A percentile compares a stretch with the other conserved stretches of the same genome.
Evolutionary conservation across 2,329 filamentous ascomycete genomes (phyloP).

Genomic region (Escovopsis weberi): DNA sequence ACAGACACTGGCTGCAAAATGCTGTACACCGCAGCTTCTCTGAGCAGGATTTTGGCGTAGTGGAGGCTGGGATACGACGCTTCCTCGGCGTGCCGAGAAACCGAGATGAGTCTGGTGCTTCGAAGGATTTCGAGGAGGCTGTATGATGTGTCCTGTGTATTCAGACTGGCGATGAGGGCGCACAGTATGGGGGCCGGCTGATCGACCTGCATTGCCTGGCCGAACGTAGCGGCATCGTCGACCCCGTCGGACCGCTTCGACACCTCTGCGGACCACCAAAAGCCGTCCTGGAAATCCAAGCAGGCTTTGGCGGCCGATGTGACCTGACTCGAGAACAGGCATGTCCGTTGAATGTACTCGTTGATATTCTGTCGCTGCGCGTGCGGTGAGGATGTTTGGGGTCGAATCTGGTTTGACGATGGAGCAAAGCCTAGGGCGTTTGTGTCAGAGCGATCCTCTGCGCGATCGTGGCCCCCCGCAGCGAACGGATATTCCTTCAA

Average conservation of each 20-base stretch:
- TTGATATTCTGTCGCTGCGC: constrained; percentile 36
- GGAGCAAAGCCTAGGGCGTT: constrained; percentile 22
- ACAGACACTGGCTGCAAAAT: constrained; percentile 32
- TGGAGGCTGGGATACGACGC: constrained; percentile 35
- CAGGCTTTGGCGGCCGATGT: constrained; percentile 27
- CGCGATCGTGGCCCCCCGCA: not conserved
- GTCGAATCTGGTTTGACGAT: constrained; percentile 34
- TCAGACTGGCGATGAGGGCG: constrained; percentile 37
- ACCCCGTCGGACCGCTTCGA: constrained; percentile 14
- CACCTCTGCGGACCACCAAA: constrained; percentile 43
- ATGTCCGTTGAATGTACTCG: constrained; percentile 33
- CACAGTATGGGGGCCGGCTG: constrained; percentile 34
- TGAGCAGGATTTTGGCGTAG: constrained; percentile 38
- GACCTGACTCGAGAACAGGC: constrained; percentile 25
- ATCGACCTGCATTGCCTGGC: constrained; percentile 19
- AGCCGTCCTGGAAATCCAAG: constrained; percentile 39
- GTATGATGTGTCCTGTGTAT: constrained; percentile 32
- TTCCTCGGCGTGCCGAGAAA: constrained; percentile 33
- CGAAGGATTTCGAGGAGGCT: constrained; percentile 38
- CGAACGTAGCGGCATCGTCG: constrained; percentile 6
- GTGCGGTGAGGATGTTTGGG: constrained; percentile 35
- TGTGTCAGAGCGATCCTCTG: not conserved
- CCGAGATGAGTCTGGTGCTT: constrained; percentile 33
- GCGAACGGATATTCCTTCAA: too few relatives aligned
- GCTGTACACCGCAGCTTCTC: constrained; percentile 40